A percentile compares a stretch with the other conserved stretches of the same genome.
Evolutionary conservation across 768 basidiomycete genomes (phyloP).

Genomic region (Rhizopogon roseolus): DNA sequence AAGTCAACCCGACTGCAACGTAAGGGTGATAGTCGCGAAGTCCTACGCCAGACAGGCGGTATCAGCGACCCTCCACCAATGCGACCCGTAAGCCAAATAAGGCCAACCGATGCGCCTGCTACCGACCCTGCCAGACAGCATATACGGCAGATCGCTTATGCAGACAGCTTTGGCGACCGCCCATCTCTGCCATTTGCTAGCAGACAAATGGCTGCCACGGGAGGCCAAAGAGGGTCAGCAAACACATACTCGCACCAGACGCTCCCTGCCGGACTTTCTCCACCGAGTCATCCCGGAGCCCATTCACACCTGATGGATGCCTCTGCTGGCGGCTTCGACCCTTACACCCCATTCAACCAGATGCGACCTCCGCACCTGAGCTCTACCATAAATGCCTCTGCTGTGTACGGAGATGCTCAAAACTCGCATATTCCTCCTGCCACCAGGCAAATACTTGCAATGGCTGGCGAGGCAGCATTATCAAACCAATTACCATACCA

Average conservation of each 20-base stretch:
- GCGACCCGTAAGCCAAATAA: not conserved
- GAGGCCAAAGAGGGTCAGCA: constrained; percentile 10
- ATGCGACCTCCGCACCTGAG: constrained; percentile 10
- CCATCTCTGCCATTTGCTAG: constrained; percentile 17
- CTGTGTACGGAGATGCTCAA: not conserved
- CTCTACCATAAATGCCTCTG: constrained; percentile 15
- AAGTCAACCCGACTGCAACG: constrained; percentile 28
- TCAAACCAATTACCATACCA: constrained; percentile 28
- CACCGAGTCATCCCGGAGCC: constrained; percentile 5
- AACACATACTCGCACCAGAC: constrained; percentile 19
- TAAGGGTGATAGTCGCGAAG: constrained; percentile 30
- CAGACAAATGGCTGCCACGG: constrained; percentile 43
- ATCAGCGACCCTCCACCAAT: constrained; percentile 9
- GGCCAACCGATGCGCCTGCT: not conserved
- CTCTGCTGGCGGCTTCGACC: not conserved
- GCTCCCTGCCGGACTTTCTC: constrained; percentile 11
- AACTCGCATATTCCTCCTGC: constrained; percentile 28
- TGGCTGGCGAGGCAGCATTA: constrained; percentile 3
- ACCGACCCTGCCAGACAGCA: constrained; percentile 3
- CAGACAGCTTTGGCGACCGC: constrained; percentile 10
- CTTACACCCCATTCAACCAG: not conserved
- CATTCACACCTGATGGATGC: not conserved
- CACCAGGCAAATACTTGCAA: constrained; percentile 20
- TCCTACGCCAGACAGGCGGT: constrained; percentile 18
- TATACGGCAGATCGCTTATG: constrained; percentile 13